Base-by-base conservation (phyloP, 2,329 filamentous ascomycete genomes). In the Aspergillus ochraceoroseus region DNA sequence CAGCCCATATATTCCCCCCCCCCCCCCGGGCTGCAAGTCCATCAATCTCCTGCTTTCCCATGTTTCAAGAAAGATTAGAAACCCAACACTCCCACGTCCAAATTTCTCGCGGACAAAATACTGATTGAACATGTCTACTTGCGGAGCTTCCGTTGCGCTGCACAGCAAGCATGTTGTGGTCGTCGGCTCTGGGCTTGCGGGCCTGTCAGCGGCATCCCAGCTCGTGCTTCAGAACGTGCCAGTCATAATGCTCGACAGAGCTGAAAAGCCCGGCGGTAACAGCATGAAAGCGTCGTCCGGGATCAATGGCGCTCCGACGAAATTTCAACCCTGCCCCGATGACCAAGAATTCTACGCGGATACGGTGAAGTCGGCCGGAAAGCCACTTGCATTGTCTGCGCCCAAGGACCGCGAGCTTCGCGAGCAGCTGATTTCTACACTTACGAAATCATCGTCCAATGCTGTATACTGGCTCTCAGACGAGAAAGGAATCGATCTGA, bases 211-310 rank as follows among this genome's bases (percentile, higher is more conserved):
- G 12, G 74, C 79, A 2, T 71, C 74, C 27, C 69, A 76, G 44
- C 73, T 81, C 5, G 63, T 82, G 3, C 60, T 67, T 3, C 67
- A 71, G 8, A 70, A 72, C 26, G 67, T 75, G 2, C 59, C 69
- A 0, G 79, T 83, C 0, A 66, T 68, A 20, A 67, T 84, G 34
- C 67, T 83, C 8, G 80, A 84, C 43, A 74, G 77, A 13, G 70
- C 72, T 0, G 54, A 71, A 2, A 80, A 79, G 52, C 76, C 79
- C 0, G 79, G 79, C 23, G 78, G 79, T 2, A 82, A 83, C 53
- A 77, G 72, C 52, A 80, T 83, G 61, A 83, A 83, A 60, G 79
- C 79, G 0, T 82, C 79, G 0, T 82, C 78, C 0, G 79, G 79
- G 0, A 83, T 83, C 59, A 82, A 81, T 48, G 79, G 77, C 5